Percentiles rank a stretch among this genome's conserved stretches.
phyloP scores from a whole-genome alignment of 805 yeast species.

The Monosporozyma servazzii region DNA sequence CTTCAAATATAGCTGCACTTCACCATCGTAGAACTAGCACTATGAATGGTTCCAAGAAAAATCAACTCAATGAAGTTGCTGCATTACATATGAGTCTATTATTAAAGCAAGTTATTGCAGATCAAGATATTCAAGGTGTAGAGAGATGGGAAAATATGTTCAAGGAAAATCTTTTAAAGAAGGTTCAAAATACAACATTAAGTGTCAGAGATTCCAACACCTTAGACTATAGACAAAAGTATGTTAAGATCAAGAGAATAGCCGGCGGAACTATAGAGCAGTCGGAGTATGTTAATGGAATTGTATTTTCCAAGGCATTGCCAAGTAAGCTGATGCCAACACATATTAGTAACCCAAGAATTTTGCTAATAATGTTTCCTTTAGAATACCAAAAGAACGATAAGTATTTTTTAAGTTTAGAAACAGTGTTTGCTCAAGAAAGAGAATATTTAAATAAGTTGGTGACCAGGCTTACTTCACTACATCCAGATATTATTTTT shows the following conservation, averaged over 20 bases:
- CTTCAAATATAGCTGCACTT: conserved; percentile 14
- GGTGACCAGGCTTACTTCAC: conserved; percentile 64
- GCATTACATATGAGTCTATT: conserved; percentile 40
- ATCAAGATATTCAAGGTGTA: conserved; percentile 41
- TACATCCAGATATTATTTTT: conserved; percentile 71
- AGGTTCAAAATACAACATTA: conserved; percentile 50
- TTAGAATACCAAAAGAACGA: conserved; percentile 72
- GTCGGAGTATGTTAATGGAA: conserved; percentile 60
- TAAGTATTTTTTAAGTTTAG: conserved; percentile 71
- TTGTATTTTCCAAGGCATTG: conserved; percentile 73
- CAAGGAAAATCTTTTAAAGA: conserved; percentile 41
- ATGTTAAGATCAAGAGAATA: conserved; percentile 76
- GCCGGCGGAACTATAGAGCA: conserved; percentile 63
- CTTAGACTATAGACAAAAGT: conserved; percentile 71
- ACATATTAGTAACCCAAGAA: conserved; percentile 54
- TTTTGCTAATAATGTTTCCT: conserved; percentile 80
- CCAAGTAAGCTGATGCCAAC: conserved; percentile 76
- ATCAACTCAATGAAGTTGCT: conserved; percentile 32
- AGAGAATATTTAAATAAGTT: conserved; percentile 72
- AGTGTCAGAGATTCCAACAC: conserved; percentile 58
- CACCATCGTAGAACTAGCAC: not conserved
- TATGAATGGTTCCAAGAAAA: conserved; percentile 11
- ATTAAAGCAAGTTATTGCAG: conserved; percentile 50
- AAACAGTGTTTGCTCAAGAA: conserved; percentile 81
- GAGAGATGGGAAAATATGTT: conserved; percentile 49